phyloP scores from a whole-genome alignment of 2,329 filamentous ascomycete species.

The Pseudogymnoascus sp. region DNA sequence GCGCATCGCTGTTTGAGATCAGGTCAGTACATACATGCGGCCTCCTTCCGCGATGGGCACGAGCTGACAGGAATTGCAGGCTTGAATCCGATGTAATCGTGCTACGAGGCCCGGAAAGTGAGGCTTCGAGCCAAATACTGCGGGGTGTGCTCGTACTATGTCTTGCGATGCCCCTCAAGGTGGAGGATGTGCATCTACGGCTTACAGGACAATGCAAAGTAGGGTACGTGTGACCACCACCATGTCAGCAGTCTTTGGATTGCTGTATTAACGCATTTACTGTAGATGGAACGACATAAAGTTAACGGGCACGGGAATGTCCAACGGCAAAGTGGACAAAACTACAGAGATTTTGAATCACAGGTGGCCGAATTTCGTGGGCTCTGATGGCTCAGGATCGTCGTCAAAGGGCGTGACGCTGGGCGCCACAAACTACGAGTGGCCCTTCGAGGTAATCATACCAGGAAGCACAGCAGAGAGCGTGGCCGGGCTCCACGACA shows the following conservation, averaged over 20 bases:
- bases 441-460: constrained; percentile 68
- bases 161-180: constrained; percentile 57
- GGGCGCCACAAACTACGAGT: constrained; percentile 72
- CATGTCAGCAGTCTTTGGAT: background rate
- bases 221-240: constrained; percentile 44
- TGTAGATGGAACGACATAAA: constrained; percentile 44
- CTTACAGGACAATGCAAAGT: constrained; percentile 62
- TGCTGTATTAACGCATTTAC: background rate
- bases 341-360: constrained; percentile 56
- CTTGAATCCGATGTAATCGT: constrained; percentile 73
- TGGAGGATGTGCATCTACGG: constrained; percentile 66
- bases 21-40: constrained; percentile 22
- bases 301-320: constrained; percentile 49
- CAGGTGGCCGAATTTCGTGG: constrained; percentile 60
- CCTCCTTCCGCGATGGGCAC: constrained; percentile 9
- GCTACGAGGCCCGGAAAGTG: constrained; percentile 65
- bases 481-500: constrained; percentile 79
- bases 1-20: constrained; percentile 31
- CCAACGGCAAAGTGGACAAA: constrained; percentile 51
- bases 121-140: constrained; percentile 66
- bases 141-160: constrained; percentile 69
- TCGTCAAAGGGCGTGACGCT: constrained; percentile 49
- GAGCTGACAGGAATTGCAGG: constrained; percentile 34
- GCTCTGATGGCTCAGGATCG: constrained; percentile 37
- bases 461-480: constrained; percentile 72